A percentile compares a stretch with the other conserved stretches of the same genome.
Evolutionary conservation across 2,329 filamentous ascomycete species (phyloP).

Genomic region (Exophiala viscosa): DNA sequence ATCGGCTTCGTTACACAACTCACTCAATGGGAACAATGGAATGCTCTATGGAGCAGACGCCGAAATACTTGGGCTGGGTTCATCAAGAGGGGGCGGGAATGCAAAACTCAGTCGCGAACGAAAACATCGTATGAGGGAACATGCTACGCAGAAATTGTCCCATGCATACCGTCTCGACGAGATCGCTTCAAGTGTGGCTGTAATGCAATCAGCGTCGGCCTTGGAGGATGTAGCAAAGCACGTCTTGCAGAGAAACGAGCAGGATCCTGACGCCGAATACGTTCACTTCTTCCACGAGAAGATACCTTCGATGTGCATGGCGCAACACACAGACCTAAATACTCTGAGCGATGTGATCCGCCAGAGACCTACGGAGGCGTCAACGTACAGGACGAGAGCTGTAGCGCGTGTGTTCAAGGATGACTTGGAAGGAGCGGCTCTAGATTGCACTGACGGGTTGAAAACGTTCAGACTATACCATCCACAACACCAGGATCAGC

Average conservation of each 20-base stretch:
- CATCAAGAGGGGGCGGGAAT: constrained; percentile 53
- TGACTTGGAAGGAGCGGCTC: constrained; percentile 65
- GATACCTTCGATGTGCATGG: constrained; percentile 71
- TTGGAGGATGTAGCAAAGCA: constrained; percentile 71
- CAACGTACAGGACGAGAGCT: constrained; percentile 68
- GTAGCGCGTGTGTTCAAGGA: constrained; percentile 72
- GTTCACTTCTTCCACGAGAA: constrained; percentile 94
- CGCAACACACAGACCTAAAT: constrained; percentile 65
- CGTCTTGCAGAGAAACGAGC: constrained; percentile 66
- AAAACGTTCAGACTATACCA: constrained; percentile 52
- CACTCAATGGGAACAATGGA: constrained; percentile 50
- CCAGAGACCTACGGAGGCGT: constrained; percentile 60
- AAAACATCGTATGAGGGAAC: constrained; percentile 74
- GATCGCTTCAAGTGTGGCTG: constrained; percentile 76
- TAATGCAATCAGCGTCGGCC: constrained; percentile 75
- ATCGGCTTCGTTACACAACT: constrained; percentile 59
- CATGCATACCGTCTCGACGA: constrained; percentile 78
- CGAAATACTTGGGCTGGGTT: constrained; percentile 56
- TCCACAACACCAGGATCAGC: constrained; percentile 49
- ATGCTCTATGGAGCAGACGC: constrained; percentile 46
- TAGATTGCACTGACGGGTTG: constrained; percentile 68
- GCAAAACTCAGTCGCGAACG: constrained; percentile 70
- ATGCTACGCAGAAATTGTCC: constrained; percentile 72
- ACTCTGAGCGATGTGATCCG: constrained; percentile 65
- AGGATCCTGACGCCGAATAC: constrained; percentile 72